Base-by-base conservation (phyloP, 2,329 filamentous ascomycete species). In the Fusarium camptoceras region DNA sequence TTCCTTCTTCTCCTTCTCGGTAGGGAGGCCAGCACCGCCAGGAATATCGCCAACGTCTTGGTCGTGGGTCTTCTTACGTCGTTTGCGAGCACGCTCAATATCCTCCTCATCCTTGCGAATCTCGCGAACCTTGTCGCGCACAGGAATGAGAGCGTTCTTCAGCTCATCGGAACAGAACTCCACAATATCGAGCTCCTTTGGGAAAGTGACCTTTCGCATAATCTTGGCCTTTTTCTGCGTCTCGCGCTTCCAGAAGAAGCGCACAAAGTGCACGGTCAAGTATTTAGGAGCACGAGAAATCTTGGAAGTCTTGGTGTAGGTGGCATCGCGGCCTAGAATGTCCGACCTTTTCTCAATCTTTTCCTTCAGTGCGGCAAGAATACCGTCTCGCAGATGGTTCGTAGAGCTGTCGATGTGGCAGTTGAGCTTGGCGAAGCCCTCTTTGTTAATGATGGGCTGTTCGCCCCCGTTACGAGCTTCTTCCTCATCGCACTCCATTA, bases 211-310 rank as follows among this genome's bases (percentile, higher is more conserved):
- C 83, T 98, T 99, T 78, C 94, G 93, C 93, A 99, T 95, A 75
- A 99, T 99, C 87, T 99, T 99, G 72, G 95, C 94, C 86, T 99
- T 99, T 85, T 98, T 98, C 81, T 97, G 92, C 6, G 93, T 94
- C 73, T 97, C 94, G 48, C 92, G 90, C 78, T 97, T 95, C 96
- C 96, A 99, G 84, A 95, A 98, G 83, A 99, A 99, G 70, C 96
- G 93, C 59, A 99, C 93, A 79, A 99, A 97, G 81, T 99, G 96
- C 6, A 99, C 93, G 0, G 96, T 96, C 46, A 99, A 87, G 79
- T 99, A 98, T 80, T 97, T 97, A 20, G 96, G 96, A 50, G 98
- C 85, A 22, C 95, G 91, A 14, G 94, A 89, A 74, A 99, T 97
- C 77, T 91, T 89, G n/a, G 94, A 96, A 6, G 88, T 92, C 82